Evolutionary conservation across 2,329 filamentous ascomycete genomes (phyloP), one percentile per base, ranked within the genome.

Genomic region (Aureobasidium sp.): DNA sequence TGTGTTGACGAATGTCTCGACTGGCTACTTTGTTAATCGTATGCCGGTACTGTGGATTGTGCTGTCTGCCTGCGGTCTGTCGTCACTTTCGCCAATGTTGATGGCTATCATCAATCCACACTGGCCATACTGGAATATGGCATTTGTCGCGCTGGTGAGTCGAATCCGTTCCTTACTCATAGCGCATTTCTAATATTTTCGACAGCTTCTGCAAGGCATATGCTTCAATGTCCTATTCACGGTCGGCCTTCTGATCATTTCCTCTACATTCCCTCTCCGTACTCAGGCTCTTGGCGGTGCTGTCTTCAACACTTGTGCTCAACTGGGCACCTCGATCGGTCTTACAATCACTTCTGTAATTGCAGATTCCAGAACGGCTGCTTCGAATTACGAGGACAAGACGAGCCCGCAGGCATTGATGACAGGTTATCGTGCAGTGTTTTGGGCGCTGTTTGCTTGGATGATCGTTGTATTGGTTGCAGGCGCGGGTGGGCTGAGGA

Each of bases 61-160:
- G 10, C 25, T 61, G 14, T 27, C 40, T 10, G 32, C 58, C 3
- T 50, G 54, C 34, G 52, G 37, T 0, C 54, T 79, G 10, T 70
- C 69, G 55, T 70, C 75, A 4, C 58, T 66, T 0, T 67, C 76
- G 0, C 78, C 79, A 0, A 62, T 81, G 4, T 65, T 81, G 3
- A 81, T 81, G 79, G 79, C 78, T 0, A 37, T 80, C 4, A 70
- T 75, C 17, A 61, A 73, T 3, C 72, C 76, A 0, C 47, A 60
- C 0, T 78, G 73, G 73, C 63, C 70, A 1, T 83, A 80, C 61
- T 82, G 78, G 78, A 21, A 50, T 12, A 40, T 50, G 47, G 37
- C 35, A 6, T 50, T 50, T 7, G 32, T 40, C 63, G 64, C 17
- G 66, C 64, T 47, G 69, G 68, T 2, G 76, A 76, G 55, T 65